Evolutionary conservation across 1,284 basidiomycete species (phyloP).

Genomic region (Abortiporus biennis): DNA sequence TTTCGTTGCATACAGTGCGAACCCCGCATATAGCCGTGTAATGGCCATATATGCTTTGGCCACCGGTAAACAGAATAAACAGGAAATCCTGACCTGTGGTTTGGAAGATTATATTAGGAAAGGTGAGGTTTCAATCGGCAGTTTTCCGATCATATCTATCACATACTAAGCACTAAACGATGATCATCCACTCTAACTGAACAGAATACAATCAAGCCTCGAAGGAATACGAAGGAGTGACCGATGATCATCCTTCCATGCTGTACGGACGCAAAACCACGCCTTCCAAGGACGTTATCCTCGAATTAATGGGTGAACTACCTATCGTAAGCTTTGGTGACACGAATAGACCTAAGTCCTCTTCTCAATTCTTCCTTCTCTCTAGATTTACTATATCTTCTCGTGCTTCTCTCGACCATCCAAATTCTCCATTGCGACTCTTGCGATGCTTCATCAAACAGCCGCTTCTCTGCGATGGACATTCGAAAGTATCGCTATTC

Average conservation of each 20-base stretch:
- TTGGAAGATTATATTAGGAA: constrained; percentile 3
- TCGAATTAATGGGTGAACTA: not conserved
- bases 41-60: constrained; percentile 8
- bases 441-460: constrained; percentile 9
- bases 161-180: not conserved
- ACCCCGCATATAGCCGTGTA: constrained; percentile 1
- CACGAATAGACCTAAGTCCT: not conserved
- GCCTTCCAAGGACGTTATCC: not conserved
- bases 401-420: not conserved
- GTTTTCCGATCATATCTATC: not conserved
- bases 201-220: not conserved
- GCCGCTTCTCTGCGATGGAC: constrained; percentile 1
- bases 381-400: constrained; percentile 3
- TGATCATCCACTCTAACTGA: not conserved
- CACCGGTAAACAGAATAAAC: constrained; percentile 2
- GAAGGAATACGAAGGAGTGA: not conserved
- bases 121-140: not conserved
- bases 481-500: not conserved
- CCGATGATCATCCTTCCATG: not conserved
- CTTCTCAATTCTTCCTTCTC: too few species aligned
- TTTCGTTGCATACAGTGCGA: not conserved
- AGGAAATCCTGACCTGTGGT: constrained; percentile 5
- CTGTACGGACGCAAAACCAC: not conserved
- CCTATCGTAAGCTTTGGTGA: not conserved
- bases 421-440: constrained; percentile 6